Evolutionary conservation across 257 asterid genomes (phyloP).

Genomic region (Salvia hispanica): DNA sequence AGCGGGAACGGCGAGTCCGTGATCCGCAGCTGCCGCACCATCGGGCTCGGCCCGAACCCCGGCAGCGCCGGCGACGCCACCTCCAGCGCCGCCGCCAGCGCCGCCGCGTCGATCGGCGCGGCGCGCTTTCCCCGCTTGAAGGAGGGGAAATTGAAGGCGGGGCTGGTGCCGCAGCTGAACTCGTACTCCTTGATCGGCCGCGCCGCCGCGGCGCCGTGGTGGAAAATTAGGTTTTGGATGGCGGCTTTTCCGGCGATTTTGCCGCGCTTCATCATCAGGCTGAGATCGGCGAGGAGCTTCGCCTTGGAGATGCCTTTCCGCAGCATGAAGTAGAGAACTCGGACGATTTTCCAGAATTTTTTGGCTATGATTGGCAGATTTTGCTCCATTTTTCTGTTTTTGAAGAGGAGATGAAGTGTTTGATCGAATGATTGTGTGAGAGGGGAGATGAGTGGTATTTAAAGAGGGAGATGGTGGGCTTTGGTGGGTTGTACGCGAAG

Average conservation of each 20-base stretch:
- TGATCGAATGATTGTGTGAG: constrained; percentile 11
- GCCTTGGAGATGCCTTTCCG: constrained; percentile 70
- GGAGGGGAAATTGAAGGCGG: constrained; percentile 49
- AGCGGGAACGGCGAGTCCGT: constrained; percentile 71
- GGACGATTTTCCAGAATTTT: constrained; percentile 66
- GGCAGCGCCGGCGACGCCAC: constrained; percentile 72
- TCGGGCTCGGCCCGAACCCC: constrained; percentile 67
- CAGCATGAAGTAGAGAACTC: constrained; percentile 64
- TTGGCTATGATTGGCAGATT: constrained; percentile 66
- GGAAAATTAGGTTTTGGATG: constrained; percentile 65
- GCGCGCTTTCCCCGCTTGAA: constrained; percentile 44
- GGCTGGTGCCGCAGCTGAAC: constrained; percentile 84
- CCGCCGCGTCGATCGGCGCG: constrained; percentile 33
- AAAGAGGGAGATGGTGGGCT: constrained; percentile 32
- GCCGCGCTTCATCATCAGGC: constrained; percentile 70
- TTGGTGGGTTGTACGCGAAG: constrained; percentile 27
- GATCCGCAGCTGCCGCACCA: constrained; percentile 74
- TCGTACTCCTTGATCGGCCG: constrained; percentile 50
- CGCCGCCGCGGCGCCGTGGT: constrained; percentile 46
- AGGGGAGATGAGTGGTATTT: constrained; percentile 38
- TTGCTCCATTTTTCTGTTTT: constrained; percentile 55
- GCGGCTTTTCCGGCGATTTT: constrained; percentile 81
- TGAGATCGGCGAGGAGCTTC: constrained; percentile 61
- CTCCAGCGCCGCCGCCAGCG: constrained; percentile 48
- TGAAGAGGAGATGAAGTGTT: background rate